Base-by-base conservation (phyloP, 371 early-diverging fungal genomes). In the Catenaria anguillulae region DNA sequence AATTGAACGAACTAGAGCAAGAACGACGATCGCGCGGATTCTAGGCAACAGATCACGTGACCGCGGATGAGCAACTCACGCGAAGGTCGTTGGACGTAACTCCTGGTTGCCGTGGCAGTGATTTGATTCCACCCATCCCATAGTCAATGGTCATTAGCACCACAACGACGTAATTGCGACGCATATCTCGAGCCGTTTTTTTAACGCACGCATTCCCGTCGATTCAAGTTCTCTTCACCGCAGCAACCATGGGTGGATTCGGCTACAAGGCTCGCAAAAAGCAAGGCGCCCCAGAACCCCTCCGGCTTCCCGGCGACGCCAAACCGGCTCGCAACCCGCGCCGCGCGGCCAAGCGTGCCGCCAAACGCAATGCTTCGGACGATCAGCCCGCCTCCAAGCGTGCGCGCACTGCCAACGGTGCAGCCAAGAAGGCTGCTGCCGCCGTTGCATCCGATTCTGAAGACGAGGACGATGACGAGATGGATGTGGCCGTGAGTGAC, bases 261-360 rank as follows among this genome's bases (percentile, higher is more conserved):
- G 83, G 83, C 61, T 71, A 80, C 45, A 79, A 77, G 37, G 75
- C 82, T 58, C 81, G 74, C 65, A 83, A 83, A 65, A 81, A 84
- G 77, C 86, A 86, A 74, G 66, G 68, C 26, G 75, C 65, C 55
- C 85, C 86, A 23, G 66, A 70, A 43, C 80, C 83, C 15, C 64
- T 85, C 56, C 71, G 64, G 33, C 37, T 29, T 26, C n/a, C 48
- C 60, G 55, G 60, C 46, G 64, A 64, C 5, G 66, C 65, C 55
- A 56, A 64, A 3, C 64, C 60, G 13, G 60, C 45, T 46, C 60
- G 66, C 31, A 68, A 69, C 34, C 43, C 58, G 58, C 35, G 31
- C 15, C 31, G 24, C 60, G 61, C 24, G 15, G 21, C 8, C 19
- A 43, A 43, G 45, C 45, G 21, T 3, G 29, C 55, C 13, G 33